These are phyloP conservation scores for Trichothecium roseum DNA, from an alignment of 2,329 filamentous ascomycete genomes.

Conservation along the genomic window DNA sequence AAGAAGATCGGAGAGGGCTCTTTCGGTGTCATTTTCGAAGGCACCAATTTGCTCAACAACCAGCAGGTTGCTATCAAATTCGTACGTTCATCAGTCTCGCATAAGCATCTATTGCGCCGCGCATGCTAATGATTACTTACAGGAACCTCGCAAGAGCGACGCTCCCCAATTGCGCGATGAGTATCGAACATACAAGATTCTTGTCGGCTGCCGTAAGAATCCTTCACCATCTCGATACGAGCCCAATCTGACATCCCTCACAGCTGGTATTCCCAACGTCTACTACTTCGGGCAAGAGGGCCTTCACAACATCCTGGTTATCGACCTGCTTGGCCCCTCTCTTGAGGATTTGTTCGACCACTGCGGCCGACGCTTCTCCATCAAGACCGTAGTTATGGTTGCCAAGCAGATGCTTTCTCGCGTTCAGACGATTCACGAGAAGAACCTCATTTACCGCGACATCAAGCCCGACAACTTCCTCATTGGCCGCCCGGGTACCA, in stretches of 20 bases:
- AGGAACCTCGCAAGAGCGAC: slow-evolving; percentile 98
- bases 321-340: slow-evolving; percentile 88
- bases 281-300: slow-evolving; percentile 99
- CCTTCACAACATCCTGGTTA: slow-evolving; percentile 96
- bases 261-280: slow-evolving; percentile 97
- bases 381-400: slow-evolving; percentile 98
- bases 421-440: slow-evolving; percentile 91
- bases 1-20: slow-evolving; percentile 99
- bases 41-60: slow-evolving; percentile 96
- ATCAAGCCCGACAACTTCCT: slow-evolving; percentile 99
- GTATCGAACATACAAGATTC: slow-evolving; percentile 98
- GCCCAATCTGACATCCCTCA: slow-evolving; percentile 8
- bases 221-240: slow-evolving; percentile 18
- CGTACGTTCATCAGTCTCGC: slow-evolving; percentile 42
- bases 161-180: slow-evolving; percentile 96
- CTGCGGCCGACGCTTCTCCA: slow-evolving; percentile 87
- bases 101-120: slow-evolving; percentile 1
- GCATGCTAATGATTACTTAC: slow-evolving; percentile 7
- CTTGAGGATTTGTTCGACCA: slow-evolving; percentile 96
- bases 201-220: slow-evolving; percentile 91
- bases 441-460: slow-evolving; percentile 97
- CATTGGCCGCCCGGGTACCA: slow-evolving; percentile 83
- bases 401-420: slow-evolving; percentile 98
- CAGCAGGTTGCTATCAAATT: slow-evolving; percentile 99
- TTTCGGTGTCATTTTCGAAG: slow-evolving; percentile 97